phyloP scores from a whole-genome alignment of 495 filamentous ascomycete genomes.

The Rhypophila decipiens region DNA sequence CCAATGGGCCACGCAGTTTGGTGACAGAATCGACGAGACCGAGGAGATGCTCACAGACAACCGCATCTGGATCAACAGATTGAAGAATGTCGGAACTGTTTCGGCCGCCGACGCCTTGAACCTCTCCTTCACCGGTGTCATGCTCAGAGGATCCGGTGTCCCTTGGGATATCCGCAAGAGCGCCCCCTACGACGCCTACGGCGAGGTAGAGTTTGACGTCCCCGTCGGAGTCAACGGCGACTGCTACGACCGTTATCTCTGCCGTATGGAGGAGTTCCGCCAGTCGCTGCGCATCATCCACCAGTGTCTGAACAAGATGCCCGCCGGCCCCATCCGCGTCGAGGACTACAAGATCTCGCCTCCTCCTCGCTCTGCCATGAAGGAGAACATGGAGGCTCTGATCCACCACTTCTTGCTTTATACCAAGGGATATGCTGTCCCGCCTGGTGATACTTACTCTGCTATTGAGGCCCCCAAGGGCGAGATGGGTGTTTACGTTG shows the following conservation, averaged over 20 bases:
- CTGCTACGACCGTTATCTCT: conserved; percentile 98
- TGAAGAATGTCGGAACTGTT: conserved; percentile 86
- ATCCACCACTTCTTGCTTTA: conserved; percentile 99
- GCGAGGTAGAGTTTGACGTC: conserved; percentile 95
- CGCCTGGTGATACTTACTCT: conserved; percentile 96
- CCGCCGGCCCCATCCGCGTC: conserved; percentile 82
- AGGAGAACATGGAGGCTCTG: conserved; percentile 99
- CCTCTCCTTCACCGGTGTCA: conserved; percentile 93
- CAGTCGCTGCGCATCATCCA: conserved; percentile 96
- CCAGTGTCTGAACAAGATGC: conserved; percentile 99
- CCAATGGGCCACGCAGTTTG: conserved; percentile 99
- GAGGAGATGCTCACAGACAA: conserved; percentile 99
- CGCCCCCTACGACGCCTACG: conserved; percentile 95
- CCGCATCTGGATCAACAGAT: conserved; percentile 95
- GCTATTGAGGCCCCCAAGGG: conserved; percentile 98
- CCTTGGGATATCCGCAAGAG: conserved; percentile 97
- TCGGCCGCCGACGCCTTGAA: conserved; percentile 88
- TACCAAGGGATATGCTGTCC: conserved; percentile 95
- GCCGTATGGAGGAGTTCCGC: conserved; percentile 99
- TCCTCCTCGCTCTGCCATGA: conserved; percentile 95
- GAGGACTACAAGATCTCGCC: conserved; percentile 99
- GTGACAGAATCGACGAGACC: conserved; percentile 98
- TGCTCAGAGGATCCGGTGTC: conserved; percentile 96
- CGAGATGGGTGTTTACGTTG: conserved; percentile 98
- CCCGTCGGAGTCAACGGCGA: conserved; percentile 95